These are phyloP conservation scores for Drosera spatulata DNA, from an alignment of 179 eudicot genomes.

Conservation along the genomic window DNA sequence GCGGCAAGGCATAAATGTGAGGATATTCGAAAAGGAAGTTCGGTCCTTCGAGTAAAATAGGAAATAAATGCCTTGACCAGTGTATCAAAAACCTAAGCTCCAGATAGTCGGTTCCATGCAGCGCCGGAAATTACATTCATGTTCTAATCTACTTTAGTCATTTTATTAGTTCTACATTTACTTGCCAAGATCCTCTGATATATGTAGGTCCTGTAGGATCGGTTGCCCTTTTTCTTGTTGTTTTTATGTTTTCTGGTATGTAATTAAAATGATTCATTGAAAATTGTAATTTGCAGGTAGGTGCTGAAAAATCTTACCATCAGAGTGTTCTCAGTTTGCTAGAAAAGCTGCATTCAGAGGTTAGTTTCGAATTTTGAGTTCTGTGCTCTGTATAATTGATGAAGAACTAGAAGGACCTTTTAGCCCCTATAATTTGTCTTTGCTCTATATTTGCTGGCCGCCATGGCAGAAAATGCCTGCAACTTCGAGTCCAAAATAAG, in stretches of 20 bases:
- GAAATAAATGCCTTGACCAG: no score
- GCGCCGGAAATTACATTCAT: no score
- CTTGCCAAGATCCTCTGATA: no score
- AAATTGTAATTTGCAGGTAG: constrained; percentile 36
- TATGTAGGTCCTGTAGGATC: no score
- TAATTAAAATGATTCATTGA: constrained; percentile 2
- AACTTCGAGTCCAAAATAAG: neutral
- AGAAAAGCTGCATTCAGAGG: constrained; percentile 68
- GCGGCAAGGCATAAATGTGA: no score
- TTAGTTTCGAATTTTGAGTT: constrained; percentile 8
- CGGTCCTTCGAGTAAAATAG: no score
- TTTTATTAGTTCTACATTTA: no score
- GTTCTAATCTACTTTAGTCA: no score
- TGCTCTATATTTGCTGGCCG: neutral
- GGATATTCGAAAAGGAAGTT: no score
- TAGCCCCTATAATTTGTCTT: neutral
- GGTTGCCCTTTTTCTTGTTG: neutral
- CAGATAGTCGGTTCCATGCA: no score
- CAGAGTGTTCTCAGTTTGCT: constrained; percentile 36
- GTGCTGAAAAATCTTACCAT: constrained; percentile 78
- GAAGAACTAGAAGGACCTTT: neutral
- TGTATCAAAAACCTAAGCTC: no score
- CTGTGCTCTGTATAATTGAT: neutral
- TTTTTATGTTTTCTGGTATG: neutral
- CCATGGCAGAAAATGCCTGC: neutral